Conservation (phyloP, 2,329 filamentous ascomycete species). For the Verticillium isaacii region DNA sequence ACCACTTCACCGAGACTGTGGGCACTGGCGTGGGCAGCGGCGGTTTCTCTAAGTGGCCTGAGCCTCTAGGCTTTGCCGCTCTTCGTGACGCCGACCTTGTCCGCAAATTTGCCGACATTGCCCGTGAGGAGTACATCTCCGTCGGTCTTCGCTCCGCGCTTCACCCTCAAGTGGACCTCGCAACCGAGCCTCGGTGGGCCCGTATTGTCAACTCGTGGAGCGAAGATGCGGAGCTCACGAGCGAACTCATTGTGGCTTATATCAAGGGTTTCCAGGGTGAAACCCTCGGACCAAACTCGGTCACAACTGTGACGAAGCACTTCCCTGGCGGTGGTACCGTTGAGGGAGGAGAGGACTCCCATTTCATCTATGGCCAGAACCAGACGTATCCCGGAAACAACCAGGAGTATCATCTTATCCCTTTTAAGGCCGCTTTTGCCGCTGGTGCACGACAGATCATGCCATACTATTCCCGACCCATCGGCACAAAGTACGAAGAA, state of each 20-base stretch:
- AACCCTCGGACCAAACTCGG: constrained; percentile 34
- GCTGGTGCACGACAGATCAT: constrained; percentile 47
- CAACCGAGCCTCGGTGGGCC: constrained; percentile 47
- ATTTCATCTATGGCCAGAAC: constrained; percentile 48
- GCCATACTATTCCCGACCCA: constrained; percentile 44
- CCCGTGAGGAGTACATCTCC: constrained; percentile 38
- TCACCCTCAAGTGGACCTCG: constrained; percentile 45
- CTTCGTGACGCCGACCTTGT: constrained; percentile 37
- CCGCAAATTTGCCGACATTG: constrained; percentile 41
- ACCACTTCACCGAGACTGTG: constrained; percentile 36
- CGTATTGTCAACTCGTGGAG: constrained; percentile 40
- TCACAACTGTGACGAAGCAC: constrained; percentile 47
- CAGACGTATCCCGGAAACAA: constrained; percentile 45
- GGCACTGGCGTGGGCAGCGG: constrained; percentile 37
- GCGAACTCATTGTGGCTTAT: constrained; percentile 33
- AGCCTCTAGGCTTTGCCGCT: constrained; percentile 44
- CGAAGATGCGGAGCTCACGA: constrained; percentile 39
- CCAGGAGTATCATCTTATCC: constrained; percentile 43
- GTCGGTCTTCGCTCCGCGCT: constrained; percentile 39
- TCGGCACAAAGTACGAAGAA: constrained; percentile 39
- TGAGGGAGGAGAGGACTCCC: constrained; percentile 45
- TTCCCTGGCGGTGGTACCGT: constrained; percentile 47
- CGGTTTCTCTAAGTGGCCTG: constrained; percentile 45
- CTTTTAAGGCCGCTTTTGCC: constrained; percentile 44
- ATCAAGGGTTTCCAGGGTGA: constrained; percentile 43